These are phyloP conservation scores for Colletotrichum karsti DNA, from an alignment of 2,329 filamentous ascomycete genomes.

Conservation along the genomic window DNA sequence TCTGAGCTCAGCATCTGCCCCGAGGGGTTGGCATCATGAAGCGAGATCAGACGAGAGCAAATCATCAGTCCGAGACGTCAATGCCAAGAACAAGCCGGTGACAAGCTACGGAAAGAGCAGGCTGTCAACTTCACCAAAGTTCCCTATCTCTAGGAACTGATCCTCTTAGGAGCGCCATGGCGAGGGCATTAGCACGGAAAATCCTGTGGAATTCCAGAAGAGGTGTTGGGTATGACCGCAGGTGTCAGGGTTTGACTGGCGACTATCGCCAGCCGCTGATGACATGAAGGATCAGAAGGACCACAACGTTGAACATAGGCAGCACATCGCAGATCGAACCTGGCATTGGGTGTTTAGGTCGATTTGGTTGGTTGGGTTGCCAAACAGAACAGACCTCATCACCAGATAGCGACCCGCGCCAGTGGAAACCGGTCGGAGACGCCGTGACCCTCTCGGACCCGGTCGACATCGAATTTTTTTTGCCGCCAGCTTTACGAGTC, in stretches of 20 bases:
- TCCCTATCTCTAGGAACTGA: no score
- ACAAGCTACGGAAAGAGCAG: neutral
- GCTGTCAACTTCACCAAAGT: neutral
- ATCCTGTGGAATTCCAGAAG: neutral
- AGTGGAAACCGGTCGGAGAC: constrained; percentile 10
- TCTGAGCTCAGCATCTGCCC: neutral
- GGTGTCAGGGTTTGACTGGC: no score
- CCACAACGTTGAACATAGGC: no score
- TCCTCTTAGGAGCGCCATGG: no score
- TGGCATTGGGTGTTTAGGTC: no score
- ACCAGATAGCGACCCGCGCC: neutral
- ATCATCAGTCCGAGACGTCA: neutral
- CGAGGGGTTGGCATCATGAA: neutral
- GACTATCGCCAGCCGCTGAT: no score
- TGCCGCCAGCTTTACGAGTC: neutral
- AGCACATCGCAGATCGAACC: neutral
- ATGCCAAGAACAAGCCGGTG: neutral
- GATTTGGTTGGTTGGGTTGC: neutral
- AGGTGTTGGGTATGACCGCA: no score
- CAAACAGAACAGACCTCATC: neutral
- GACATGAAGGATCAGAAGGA: neutral
- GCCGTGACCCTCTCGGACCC: neutral
- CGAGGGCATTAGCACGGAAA: neutral
- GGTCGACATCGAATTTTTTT: neutral
- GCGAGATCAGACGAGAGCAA: neutral